Evolutionary conservation across 257 asterid species (phyloP).

Genomic region (Knoxia roxburghii): DNA sequence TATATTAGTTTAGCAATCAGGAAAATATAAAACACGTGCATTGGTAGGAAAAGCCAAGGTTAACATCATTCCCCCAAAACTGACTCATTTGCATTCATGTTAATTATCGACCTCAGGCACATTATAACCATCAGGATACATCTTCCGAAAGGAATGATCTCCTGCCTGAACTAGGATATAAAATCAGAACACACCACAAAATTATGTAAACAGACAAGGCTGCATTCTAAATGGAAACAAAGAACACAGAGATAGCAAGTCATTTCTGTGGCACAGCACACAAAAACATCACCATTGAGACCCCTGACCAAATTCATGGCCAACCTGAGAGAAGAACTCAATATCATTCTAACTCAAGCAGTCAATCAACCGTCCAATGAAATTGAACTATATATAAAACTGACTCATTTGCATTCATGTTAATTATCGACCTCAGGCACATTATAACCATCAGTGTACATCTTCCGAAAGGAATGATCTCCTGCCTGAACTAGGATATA

Average conservation of each 20-base stretch:
- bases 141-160: not conserved
- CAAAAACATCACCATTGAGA: not conserved
- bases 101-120: not conserved
- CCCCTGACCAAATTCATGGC: too few relatives aligned
- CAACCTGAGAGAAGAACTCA: too few relatives aligned
- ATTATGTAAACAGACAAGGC: not conserved
- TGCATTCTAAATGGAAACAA: not conserved
- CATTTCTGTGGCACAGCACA: not conserved
- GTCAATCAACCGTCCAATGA: too few relatives aligned
- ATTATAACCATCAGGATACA: not conserved
- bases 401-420: not conserved
- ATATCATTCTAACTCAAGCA: too few relatives aligned
- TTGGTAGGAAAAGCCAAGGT: not conserved
- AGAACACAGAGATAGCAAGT: not conserved
- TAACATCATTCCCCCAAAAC: not conserved
- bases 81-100: not conserved
- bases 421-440: not conserved
- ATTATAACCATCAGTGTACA: not conserved
- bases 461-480: not conserved
- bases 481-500: not conserved
- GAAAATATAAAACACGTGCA: not conserved
- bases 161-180: not conserved
- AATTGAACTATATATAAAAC: too few relatives aligned
- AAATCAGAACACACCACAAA: not conserved
- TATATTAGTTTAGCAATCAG: not conserved